Percentiles rank a stretch among this genome's conserved stretches.
These are phyloP conservation scores for Didymosphaeria variabile DNA, from an alignment of 2,329 filamentous ascomycete genomes.

Conservation along the genomic window DNA sequence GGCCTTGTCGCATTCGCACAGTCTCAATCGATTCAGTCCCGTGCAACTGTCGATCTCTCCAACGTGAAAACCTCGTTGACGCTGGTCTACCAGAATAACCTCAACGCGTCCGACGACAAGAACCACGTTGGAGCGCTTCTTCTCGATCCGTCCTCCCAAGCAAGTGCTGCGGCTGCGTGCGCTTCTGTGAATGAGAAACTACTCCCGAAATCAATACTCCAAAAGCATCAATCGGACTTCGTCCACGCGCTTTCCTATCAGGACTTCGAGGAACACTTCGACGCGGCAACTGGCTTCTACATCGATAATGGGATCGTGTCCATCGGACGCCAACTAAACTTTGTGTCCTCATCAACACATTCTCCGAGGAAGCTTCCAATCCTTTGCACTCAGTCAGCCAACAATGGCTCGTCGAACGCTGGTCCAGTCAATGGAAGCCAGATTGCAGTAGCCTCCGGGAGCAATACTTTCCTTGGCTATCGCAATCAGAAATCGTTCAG, in stretches of 20 bases:
- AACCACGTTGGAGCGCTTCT: slow-evolving; percentile 63
- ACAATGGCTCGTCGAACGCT: slow-evolving; percentile 44
- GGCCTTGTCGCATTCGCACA: slow-evolving; percentile 22
- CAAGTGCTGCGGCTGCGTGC: slow-evolving; percentile 56
- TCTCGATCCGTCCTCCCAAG: slow-evolving; percentile 54
- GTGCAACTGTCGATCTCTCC: slow-evolving; percentile 24
- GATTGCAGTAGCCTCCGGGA: slow-evolving; percentile 52
- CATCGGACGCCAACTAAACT: slow-evolving; percentile 47
- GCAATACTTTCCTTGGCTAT: slow-evolving; percentile 60
- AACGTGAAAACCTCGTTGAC: slow-evolving; percentile 57
- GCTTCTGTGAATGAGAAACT: slow-evolving; percentile 58
- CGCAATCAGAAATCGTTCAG: slow-evolving; percentile 61
- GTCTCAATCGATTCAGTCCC: slow-evolving; percentile 25
- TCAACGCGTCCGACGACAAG: slow-evolving; percentile 62
- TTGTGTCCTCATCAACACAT: slow-evolving; percentile 37
- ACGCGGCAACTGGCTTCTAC: slow-evolving; percentile 52
- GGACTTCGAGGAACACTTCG: slow-evolving; percentile 52
- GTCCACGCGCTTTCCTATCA: slow-evolving; percentile 57
- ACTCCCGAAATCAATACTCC: slow-evolving; percentile 53
- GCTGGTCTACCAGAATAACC: slow-evolving; percentile 63
- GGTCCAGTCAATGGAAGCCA: slow-evolving; percentile 37
- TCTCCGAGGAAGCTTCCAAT: slow-evolving; percentile 53
- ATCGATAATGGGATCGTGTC: slow-evolving; percentile 54
- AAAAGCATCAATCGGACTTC: slow-evolving; percentile 58
- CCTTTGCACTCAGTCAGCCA: slow-evolving; percentile 61